These are phyloP conservation scores for Aureobasidium sp. DNA, from an alignment of 2,329 filamentous ascomycete genomes.

Conservation along the genomic window DNA sequence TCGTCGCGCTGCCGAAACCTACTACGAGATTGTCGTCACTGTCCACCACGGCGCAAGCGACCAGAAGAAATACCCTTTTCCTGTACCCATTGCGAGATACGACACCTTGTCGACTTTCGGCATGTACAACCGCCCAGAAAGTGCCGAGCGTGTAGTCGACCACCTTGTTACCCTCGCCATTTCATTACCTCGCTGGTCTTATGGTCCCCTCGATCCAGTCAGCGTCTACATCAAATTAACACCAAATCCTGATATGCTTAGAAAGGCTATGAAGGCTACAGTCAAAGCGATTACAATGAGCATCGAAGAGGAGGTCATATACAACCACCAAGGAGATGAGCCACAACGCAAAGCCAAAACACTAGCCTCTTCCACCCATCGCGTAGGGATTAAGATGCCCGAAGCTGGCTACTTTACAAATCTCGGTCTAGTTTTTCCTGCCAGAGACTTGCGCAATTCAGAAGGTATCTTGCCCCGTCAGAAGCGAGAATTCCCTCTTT, in stretches of 20 bases:
- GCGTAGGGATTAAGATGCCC: constrained; percentile 75
- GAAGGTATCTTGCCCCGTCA: constrained; percentile 83
- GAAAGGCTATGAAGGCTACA: constrained; percentile 82
- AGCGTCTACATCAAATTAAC: constrained; percentile 92
- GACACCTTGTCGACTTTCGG: constrained; percentile 97
- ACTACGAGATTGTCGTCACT: constrained; percentile 91
- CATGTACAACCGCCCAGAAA: constrained; percentile 97
- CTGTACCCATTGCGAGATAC: constrained; percentile 85
- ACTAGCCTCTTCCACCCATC: constrained; percentile 74
- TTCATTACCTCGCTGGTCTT: constrained; percentile 90
- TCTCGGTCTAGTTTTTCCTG: constrained; percentile 81
- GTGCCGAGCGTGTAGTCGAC: constrained; percentile 76
- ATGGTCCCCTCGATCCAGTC: constrained; percentile 89
- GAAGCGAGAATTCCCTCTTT: constrained; percentile 81
- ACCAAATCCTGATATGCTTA: constrained; percentile 86
- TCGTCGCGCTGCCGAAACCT: constrained; percentile 92
- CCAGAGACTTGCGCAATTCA: constrained; percentile 76
- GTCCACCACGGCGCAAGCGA: constrained; percentile 83
- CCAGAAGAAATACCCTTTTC: constrained; percentile 86
- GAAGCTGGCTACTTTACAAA: constrained; percentile 92
- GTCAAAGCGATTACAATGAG: constrained; percentile 90
- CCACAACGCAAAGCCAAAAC: constrained; percentile 84
- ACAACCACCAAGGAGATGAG: constrained; percentile 94
- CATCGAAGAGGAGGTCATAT: constrained; percentile 98
- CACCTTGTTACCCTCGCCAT: constrained; percentile 88